These are phyloP conservation scores for Globisporangium iwayamae DNA, from an alignment of 352 stramenopile species.

Conservation along the genomic window DNA sequence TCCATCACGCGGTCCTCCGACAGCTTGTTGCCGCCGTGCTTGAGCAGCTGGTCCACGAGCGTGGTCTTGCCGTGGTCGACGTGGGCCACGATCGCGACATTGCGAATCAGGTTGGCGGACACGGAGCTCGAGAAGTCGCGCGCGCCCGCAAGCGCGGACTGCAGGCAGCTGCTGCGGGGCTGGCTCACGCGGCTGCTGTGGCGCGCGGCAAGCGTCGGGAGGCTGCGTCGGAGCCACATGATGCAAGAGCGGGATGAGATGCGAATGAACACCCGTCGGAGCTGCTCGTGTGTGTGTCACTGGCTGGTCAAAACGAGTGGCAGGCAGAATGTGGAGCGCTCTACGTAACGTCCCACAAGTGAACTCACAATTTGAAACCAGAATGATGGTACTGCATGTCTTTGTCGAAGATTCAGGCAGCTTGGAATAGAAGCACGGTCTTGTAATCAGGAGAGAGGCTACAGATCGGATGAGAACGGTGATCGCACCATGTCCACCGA, in stretches of 20 bases:
- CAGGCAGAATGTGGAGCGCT: constrained; percentile 11
- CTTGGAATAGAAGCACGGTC: constrained; percentile 8
- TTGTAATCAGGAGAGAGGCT: constrained; percentile 2
- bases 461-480: background rate
- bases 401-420: constrained; percentile 4
- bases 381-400: constrained; percentile 10
- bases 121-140: constrained; percentile 42
- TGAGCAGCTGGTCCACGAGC: constrained; percentile 96
- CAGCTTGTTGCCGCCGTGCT: constrained; percentile 91
- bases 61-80: constrained; percentile 99
- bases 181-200: constrained; percentile 29
- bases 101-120: constrained; percentile 70
- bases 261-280: background rate
- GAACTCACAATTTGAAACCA: background rate
- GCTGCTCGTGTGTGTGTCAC: background rate
- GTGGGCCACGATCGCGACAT: constrained; percentile 92
- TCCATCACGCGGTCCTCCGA: constrained; percentile 96
- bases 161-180: constrained; percentile 18
- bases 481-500: background rate
- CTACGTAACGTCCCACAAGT: background rate
- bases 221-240: constrained; percentile 65
- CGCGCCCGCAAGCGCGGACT: constrained; percentile 12
- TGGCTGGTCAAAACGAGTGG: constrained; percentile 11
- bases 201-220: constrained; percentile 43
- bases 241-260: background rate